These are phyloP conservation scores for Colletotrichum euphorbiae DNA, from an alignment of 2,329 filamentous ascomycete genomes.

Conservation along the genomic window DNA sequence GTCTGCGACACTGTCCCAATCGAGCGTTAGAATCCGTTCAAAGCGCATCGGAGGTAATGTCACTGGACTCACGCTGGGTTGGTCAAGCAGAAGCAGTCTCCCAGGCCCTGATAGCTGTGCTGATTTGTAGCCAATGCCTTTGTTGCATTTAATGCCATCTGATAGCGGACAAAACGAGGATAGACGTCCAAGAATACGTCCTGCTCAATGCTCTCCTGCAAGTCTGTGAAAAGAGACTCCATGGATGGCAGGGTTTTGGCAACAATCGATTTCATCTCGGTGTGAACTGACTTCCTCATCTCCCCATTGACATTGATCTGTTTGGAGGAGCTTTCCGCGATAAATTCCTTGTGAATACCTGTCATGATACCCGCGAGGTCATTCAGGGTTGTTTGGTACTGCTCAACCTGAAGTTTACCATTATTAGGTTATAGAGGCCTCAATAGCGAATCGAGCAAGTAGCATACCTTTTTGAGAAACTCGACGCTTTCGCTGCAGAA, in stretches of 20 bases:
- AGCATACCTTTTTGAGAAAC: constrained; percentile 61
- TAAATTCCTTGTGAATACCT: constrained; percentile 47
- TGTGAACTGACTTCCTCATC: constrained; percentile 55
- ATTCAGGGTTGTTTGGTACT: constrained; percentile 56
- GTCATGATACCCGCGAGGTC: constrained; percentile 52
- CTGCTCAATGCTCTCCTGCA: constrained; percentile 57
- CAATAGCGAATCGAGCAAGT: no score
- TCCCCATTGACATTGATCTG: constrained; percentile 56
- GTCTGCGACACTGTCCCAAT: constrained; percentile 47
- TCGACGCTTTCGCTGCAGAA: constrained; percentile 63
- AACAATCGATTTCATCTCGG: constrained; percentile 60
- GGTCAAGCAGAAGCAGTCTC: constrained; percentile 69
- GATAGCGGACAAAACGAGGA: constrained; percentile 64
- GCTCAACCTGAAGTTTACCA: constrained; percentile 49
- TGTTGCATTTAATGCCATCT: constrained; percentile 59
- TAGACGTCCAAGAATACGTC: constrained; percentile 60
- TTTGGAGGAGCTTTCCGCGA: constrained; percentile 47
- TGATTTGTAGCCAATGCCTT: constrained; percentile 54
- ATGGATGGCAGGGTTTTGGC: constrained; percentile 58
- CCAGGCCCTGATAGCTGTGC: constrained; percentile 63
- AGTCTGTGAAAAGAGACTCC: constrained; percentile 57
- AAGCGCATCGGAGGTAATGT: no score
- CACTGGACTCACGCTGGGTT: constrained; percentile 51
- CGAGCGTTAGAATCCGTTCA: no score
- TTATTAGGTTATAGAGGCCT: not conserved